Conservation (phyloP, 1,284 basidiomycete species). For the Exsudoporus floridanus region DNA sequence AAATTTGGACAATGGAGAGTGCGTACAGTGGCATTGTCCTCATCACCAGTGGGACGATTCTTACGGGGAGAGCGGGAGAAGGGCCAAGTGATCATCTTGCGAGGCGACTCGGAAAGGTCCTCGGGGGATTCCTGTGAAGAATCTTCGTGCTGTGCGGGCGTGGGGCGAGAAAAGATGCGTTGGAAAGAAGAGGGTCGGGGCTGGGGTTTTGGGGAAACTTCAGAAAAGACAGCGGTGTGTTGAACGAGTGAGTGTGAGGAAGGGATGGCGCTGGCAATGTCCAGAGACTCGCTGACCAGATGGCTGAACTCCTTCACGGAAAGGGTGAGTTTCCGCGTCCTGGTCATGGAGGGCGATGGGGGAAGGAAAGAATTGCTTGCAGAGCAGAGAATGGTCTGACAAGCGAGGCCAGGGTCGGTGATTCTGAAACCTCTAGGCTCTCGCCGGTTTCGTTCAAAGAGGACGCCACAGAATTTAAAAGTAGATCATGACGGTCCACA, state of each 20-base stretch:
- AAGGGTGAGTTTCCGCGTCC: conserved; percentile 30
- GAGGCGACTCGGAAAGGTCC: conserved; percentile 20
- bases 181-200: conserved; percentile 24
- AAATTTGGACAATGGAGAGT: neutral
- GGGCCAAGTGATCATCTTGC: conserved; percentile 33
- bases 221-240: conserved; percentile 22
- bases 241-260: conserved; percentile 26
- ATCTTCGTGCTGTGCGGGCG: conserved; percentile 9
- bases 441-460: too few species aligned
- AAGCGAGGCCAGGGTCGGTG: conserved; percentile 21
- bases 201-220: conserved; percentile 16
- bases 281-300: conserved; percentile 36
- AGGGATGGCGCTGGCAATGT: conserved; percentile 12
- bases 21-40: conserved; percentile 12
- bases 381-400: neutral
- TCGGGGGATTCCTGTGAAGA: conserved; percentile 10
- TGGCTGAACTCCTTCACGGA: conserved; percentile 36
- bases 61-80: conserved; percentile 31
- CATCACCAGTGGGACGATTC: conserved; percentile 9
- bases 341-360: conserved; percentile 24
- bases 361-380: conserved; percentile 1
- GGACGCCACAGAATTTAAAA: conserved; percentile 9
- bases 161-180: conserved; percentile 34
- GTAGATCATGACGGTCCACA: conserved; percentile 14
- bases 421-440: conserved; percentile 6